Base-by-base conservation (phyloP, 768 basidiomycete species). In the Hydnomerulius pinastri region DNA sequence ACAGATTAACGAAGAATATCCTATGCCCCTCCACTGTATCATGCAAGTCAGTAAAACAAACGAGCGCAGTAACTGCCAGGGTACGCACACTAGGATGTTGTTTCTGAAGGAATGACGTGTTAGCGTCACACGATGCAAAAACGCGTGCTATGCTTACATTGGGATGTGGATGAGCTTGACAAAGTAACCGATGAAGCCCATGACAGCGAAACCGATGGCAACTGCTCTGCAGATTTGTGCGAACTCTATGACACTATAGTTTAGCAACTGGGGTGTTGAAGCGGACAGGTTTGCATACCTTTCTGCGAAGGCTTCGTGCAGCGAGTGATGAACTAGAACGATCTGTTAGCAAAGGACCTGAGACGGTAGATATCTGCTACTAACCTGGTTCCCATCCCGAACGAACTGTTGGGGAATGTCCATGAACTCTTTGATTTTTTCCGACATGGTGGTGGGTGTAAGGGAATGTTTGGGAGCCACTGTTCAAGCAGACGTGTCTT, bases 131-230 rank as follows among this genome's bases (percentile, higher is more conserved):
- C 11, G 43, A 43, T n/a, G 18, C 15, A 40, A 13, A 27, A 36
- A 25, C 33, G 43, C 32, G 46, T 32, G 46, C 15, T 51, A 30
- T 25, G 83, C 94, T 75, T 60, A 96, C 94, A 97, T 96, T 62
- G 95, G 94, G 71, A 96, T 97, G 73, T 98, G 94, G 61, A 98
- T 94, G 58, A 98, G 85, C 73, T 98, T 98, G 59, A 97, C 95
- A 66, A 98, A 88, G 77, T 96, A 99, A 13, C 97, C 97, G 69
- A 99, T 94, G 80, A 98, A 96, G 13, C 97, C 97, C 95, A 98
- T 98, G 58, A 99, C 91, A 43, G 87, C 92, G 65, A 99, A 99
- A 12, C 97, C 97, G 54, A 98, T 86, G 2, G 94, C 94, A 47
- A 99, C 93, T 28, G 97, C 97, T 68, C 86, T 88, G 76, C 87